Base-by-base conservation (phyloP, 2,329 filamentous ascomycete genomes). In the Talaromyces pinophilus region DNA sequence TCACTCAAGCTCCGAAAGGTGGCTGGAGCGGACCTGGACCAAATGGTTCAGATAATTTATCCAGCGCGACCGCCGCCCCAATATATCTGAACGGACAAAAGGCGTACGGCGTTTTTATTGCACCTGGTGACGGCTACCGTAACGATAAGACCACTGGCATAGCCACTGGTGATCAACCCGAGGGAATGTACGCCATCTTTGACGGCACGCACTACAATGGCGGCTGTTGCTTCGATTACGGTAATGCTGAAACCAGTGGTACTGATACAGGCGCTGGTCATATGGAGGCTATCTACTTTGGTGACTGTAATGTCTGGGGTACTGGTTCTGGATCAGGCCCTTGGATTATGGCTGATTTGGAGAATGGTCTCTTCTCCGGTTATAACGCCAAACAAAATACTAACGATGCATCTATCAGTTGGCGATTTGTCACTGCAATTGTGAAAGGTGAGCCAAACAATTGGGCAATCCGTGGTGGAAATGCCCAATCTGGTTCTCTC, bases 281-380 rank as follows among this genome's bases (percentile, higher is more conserved):
- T 17, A 65, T 65, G 63, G 63, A 65, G 54, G 63, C 63, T 13
- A 60, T 65, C 46, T 65, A 65, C 17, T 65, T 25, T 11, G 63
- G 63, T 5, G 19, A 52, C 25, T 28, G 54, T n/a, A 52, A 44
- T 22, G 22, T 28, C 17, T 60, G 55, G 55, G 63, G 55, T 7
- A 8, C 40, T 15, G 63, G 63, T 7, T 50, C 63, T 40, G 63
- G 63, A 10, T 40, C n/a, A 17, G 63, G 55, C 30, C 63, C 63
- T 1, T 65, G 63, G 63, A 40, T 65, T 10, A 65, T 65, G 55
- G 63, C 63, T 40, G 55, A 65, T 54, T 22, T 65, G 1, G 63
- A 65, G 44, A 65, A 65, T 19, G 55, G 63, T 3, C 55, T 65
- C 10, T 65, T 60, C 55, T 65, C 63, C 5, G 55, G 55, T 5